Base-by-base conservation (phyloP, 192 early-diverging fungal species). In the Funneliformis mosseae region DNA sequence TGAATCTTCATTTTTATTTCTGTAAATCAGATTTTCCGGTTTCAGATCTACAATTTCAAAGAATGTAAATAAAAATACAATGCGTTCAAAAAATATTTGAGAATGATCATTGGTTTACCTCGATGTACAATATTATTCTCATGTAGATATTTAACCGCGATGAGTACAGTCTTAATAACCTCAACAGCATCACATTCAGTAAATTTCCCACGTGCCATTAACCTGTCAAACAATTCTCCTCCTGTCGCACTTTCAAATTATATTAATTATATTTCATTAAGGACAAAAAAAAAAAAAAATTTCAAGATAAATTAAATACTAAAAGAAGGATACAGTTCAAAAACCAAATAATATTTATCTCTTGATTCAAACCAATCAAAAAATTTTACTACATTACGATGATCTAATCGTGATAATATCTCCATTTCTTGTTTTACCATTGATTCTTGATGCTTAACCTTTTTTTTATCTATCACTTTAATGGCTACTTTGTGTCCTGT, bases 341-440 rank as follows among this genome's bases (percentile, higher is more conserved):
- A 93, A 55, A 93, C 92, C 38, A 93, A 79, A 79, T 92, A 93
- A 82, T 91, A 93, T 80, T 92, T 93, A 84, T 92, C 90, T 82
- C 90, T 90, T 79, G 88, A 90, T 84, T 91, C 89, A 83, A 92
- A 94, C 90, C 87, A 95, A 84, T 95, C 94, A 84, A 91, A 88
- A 80, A 95, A 91, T 38, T 94, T 91, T 74, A 97, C 94, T 62
- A 98, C 93, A 89, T 97, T 93, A 33, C 92, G 92, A 88, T 97
- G 96, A 78, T 93, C 89, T 55, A 98, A 83, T 70, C 88, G 89
- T 71, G 92, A 89, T 83, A 98, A 88, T 39, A 97, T 93, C 46
- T 94, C 88, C 83, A 98, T 96, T 85, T 99, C 97, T 83, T 95
- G 94, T 62, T 93, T 81, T 14, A 98, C 96, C 94, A 98, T 94